Evolutionary conservation across 1,139 yeast species (phyloP).

Genomic region (Suhomyces choctaworum): DNA sequence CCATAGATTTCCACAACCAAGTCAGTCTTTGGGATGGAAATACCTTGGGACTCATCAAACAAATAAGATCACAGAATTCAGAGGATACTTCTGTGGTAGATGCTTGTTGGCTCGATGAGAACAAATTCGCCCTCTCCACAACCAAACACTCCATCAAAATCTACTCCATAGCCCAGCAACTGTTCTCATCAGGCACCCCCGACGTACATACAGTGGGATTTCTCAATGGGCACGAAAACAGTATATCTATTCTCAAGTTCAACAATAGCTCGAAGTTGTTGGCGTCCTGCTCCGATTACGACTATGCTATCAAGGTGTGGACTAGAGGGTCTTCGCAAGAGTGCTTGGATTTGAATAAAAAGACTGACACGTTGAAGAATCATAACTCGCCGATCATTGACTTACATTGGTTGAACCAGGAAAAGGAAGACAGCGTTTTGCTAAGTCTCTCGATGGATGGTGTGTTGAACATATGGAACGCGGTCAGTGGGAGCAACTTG

Average conservation of each 20-base stretch:
- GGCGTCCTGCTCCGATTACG: constrained; percentile 73
- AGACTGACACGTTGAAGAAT: constrained; percentile 18
- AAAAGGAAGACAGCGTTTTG: constrained; percentile 27
- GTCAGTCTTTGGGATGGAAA: constrained; percentile 44
- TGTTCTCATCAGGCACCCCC: constrained; percentile 16
- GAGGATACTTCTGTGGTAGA: constrained; percentile 14
- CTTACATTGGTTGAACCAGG: constrained; percentile 49
- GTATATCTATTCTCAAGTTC: constrained; percentile 59
- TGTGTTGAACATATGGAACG: constrained; percentile 67
- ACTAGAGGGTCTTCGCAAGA: constrained; percentile 56
- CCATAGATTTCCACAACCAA: constrained; percentile 34
- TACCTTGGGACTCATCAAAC: constrained; percentile 34
- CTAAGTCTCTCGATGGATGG: constrained; percentile 66
- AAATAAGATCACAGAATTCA: constrained; percentile 19
- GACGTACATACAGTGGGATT: constrained; percentile 53
- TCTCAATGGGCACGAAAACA: constrained; percentile 67
- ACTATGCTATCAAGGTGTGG: constrained; percentile 73
- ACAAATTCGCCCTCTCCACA: constrained; percentile 71
- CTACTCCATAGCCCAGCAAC: constrained; percentile 42
- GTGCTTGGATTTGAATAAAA: constrained; percentile 29
- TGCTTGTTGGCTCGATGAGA: constrained; percentile 70
- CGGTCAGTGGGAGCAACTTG: constrained; percentile 36
- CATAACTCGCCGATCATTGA: constrained; percentile 60
- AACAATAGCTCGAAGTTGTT: constrained; percentile 53
- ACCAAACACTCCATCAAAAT: constrained; percentile 57